Evolutionary conservation across 805 yeast species (phyloP).

Genomic region (Starmerella stellata): DNA sequence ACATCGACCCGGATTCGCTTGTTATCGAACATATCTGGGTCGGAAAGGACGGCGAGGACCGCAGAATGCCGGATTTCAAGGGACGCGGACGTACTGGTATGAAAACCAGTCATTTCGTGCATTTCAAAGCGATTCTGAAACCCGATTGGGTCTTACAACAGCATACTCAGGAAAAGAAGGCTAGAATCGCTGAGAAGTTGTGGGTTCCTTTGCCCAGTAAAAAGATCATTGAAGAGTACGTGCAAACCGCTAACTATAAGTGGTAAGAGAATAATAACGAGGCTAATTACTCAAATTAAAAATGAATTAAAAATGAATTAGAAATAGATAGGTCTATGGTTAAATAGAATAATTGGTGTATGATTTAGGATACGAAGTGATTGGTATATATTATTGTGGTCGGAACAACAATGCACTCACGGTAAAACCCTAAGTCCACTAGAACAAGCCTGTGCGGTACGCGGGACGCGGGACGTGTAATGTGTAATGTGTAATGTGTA

Average conservation of each 20-base stretch:
- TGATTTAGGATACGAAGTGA: too few relatives aligned
- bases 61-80: conserved; percentile 55
- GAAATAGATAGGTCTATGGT: too few relatives aligned
- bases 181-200: conserved; percentile 35
- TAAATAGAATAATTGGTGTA: too few relatives aligned
- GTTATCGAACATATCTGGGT: conserved; percentile 75
- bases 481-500: too few relatives aligned
- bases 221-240: conserved; percentile 26
- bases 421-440: too few relatives aligned
- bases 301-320: too few relatives aligned
- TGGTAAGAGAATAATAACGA: too few relatives aligned
- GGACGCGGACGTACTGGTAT: conserved; percentile 85
- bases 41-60: conserved; percentile 70
- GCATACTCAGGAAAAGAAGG: conserved; percentile 29
- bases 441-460: too few relatives aligned
- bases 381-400: too few relatives aligned
- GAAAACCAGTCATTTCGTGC: conserved; percentile 56
- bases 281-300: too few relatives aligned
- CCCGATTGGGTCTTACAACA: conserved; percentile 44
- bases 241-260: conserved; percentile 21
- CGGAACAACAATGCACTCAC: too few relatives aligned
- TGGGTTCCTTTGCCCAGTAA: conserved; percentile 25
- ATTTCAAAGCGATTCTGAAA: conserved; percentile 60
- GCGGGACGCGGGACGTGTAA: too few relatives aligned
- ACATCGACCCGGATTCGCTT: conserved; percentile 40